Percentiles rank a stretch among this genome's conserved stretches.
Evolutionary conservation across 352 stramenopile species (phyloP).

Genomic region (Peronospora belbahrii): DNA sequence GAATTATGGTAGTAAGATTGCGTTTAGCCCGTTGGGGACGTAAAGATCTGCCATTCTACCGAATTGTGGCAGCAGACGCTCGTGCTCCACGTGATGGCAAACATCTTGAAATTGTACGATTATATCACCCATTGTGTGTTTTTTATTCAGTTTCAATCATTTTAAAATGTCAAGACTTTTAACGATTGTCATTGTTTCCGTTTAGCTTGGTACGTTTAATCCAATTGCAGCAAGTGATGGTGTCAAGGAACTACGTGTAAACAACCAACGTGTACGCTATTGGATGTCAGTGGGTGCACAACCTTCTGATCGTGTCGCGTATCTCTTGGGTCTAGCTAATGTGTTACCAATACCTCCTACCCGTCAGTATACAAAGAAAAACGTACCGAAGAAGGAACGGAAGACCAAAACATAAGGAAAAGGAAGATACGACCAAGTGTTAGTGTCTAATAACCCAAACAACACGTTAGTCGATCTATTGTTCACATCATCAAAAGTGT

Average conservation of each 20-base stretch:
- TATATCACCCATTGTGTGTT: background rate
- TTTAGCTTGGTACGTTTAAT: conserved; percentile 82
- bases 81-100: conserved; percentile 76
- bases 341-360: conserved; percentile 38
- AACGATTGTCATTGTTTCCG: conserved; percentile 3
- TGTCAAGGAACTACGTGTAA: conserved; percentile 84
- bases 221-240: conserved; percentile 73
- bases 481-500: no score
- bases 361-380: conserved; percentile 82
- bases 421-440: background rate
- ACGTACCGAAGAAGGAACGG: conserved; percentile 75
- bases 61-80: conserved; percentile 79
- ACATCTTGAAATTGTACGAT: conserved; percentile 78
- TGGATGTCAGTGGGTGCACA: conserved; percentile 53
- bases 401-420: conserved; percentile 9
- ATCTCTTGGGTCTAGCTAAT: no score
- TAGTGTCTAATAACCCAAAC: no score
- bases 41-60: conserved; percentile 86
- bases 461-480: no score
- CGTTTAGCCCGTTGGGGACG: conserved; percentile 77
- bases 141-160: no score
- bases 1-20: conserved; percentile 85
- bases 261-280: conserved; percentile 82
- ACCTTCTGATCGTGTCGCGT: no score
- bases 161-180: background rate